These are phyloP conservation scores for Psilocybe cyanescens DNA, from an alignment of 768 basidiomycete species.

Conservation along the genomic window DNA sequence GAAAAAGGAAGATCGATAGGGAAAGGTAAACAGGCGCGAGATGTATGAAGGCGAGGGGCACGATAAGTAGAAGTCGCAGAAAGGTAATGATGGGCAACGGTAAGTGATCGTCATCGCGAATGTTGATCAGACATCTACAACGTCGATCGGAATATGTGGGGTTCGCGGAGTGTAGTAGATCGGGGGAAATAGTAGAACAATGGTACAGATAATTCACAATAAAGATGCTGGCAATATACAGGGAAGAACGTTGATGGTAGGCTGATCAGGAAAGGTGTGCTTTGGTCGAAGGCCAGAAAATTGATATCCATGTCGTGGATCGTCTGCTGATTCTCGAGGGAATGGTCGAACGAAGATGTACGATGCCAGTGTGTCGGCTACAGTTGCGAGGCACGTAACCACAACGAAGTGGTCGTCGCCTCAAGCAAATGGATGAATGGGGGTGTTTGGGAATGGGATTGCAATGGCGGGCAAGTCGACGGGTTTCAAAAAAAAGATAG, in stretches of 20 bases:
- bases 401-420: conserved; percentile 84
- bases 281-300: conserved; percentile 21
- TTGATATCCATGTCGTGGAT: conserved; percentile 32
- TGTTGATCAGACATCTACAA: conserved; percentile 33
- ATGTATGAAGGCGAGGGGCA: conserved; percentile 16
- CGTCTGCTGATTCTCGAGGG: conserved; percentile 33
- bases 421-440: conserved; percentile 56
- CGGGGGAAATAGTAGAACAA: conserved; percentile 23
- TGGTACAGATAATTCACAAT: conserved; percentile 45
- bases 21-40: conserved; percentile 20
- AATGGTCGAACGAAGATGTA: conserved; percentile 32
- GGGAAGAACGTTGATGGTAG: conserved; percentile 19
- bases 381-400: conserved; percentile 76
- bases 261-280: conserved; percentile 20
- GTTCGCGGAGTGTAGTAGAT: conserved; percentile 20
- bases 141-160: conserved; percentile 21
- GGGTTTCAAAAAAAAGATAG: conserved; percentile 40
- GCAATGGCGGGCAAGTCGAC: conserved; percentile 41
- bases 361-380: conserved; percentile 77
- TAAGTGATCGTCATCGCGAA: conserved; percentile 20
- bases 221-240: conserved; percentile 42
- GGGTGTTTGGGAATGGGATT: conserved; percentile 53
- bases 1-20: conserved; percentile 27
- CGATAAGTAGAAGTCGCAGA: conserved; percentile 12
- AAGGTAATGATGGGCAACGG: conserved; percentile 10